Conservation (phyloP, 768 basidiomycete genomes). For the Suillus alpinus region DNA sequence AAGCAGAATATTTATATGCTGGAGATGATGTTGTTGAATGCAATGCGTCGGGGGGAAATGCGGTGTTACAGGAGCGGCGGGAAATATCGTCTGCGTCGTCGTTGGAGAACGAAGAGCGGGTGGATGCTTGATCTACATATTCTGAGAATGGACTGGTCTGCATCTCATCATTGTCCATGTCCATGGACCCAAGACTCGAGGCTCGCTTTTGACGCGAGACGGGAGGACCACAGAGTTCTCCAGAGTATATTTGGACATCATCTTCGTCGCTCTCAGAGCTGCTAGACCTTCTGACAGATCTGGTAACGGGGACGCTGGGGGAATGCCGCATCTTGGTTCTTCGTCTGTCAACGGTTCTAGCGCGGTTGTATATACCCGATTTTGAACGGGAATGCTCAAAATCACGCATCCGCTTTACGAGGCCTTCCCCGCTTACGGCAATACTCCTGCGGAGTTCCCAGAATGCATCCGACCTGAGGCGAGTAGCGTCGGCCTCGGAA, state of each 20-base stretch:
- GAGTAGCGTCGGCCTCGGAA: slow-evolving; percentile 34
- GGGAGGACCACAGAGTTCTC: slow-evolving; percentile 32
- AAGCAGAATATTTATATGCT: slow-evolving; percentile 19
- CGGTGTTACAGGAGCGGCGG: neutral
- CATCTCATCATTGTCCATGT: slow-evolving; percentile 31
- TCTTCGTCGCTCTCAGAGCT: slow-evolving; percentile 43
- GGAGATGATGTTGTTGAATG: slow-evolving; percentile 25
- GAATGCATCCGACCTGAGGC: slow-evolving; percentile 61
- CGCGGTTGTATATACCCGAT: slow-evolving; percentile 35
- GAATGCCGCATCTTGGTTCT: slow-evolving; percentile 38
- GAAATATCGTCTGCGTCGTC: neutral
- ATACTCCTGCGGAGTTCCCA: slow-evolving; percentile 63
- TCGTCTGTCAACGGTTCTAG: slow-evolving; percentile 39
- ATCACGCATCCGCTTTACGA: slow-evolving; percentile 72
- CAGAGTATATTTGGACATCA: slow-evolving; percentile 53
- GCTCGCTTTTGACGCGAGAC: slow-evolving; percentile 39
- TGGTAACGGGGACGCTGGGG: slow-evolving; percentile 17
- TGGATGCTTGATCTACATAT: slow-evolving; percentile 18
- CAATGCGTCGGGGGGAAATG: slow-evolving; percentile 4
- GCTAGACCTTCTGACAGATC: slow-evolving; percentile 17
- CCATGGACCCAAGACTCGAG: slow-evolving; percentile 44
- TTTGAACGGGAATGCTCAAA: slow-evolving; percentile 56
- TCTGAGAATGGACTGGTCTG: slow-evolving; percentile 8
- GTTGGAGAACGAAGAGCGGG: slow-evolving; percentile 9
- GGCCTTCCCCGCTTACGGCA: slow-evolving; percentile 61